These are phyloP conservation scores for Ensete glaucum DNA, from an alignment of 176 grass and related monocot genomes.

Conservation along the genomic window DNA sequence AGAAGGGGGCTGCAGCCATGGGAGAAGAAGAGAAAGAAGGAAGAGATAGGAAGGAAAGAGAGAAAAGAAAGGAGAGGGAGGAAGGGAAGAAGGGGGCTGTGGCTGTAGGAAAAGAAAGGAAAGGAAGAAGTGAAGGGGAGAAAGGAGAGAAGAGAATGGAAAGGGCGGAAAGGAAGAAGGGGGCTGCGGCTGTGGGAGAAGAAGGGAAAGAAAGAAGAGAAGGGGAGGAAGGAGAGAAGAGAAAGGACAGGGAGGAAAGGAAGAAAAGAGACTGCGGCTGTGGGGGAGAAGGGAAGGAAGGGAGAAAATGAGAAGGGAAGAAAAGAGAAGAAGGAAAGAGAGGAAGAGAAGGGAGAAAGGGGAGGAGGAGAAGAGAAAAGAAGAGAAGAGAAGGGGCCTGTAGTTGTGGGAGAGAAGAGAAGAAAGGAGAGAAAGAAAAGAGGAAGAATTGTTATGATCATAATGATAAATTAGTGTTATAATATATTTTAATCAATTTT, in stretches of 20 bases:
- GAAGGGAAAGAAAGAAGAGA: no score
- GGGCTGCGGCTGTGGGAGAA: no score
- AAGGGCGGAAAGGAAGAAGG: background rate
- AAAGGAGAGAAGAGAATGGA: slow-evolving; percentile 14
- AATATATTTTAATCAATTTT: no score
- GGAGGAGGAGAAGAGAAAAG: no score
- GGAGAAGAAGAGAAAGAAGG: no score
- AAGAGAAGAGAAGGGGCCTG: no score
- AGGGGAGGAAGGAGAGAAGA: background rate
- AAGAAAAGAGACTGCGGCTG: slow-evolving; percentile 21
- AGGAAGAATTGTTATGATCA: no score
- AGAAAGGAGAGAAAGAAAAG: no score
- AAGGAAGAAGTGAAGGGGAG: background rate
- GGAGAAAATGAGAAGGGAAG: slow-evolving; percentile 10
- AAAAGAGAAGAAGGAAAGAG: background rate
- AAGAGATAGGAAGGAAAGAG: background rate
- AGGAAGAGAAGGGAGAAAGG: no score
- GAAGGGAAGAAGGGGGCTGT: background rate
- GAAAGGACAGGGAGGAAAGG: background rate
- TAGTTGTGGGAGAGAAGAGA: no score
- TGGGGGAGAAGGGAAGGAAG: slow-evolving; percentile 8
- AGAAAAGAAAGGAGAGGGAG: background rate
- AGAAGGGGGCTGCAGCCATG: background rate
- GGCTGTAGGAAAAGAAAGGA: slow-evolving; percentile 18
- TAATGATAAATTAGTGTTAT: no score